These are phyloP conservation scores for Nemania sp. DNA, from an alignment of 2,329 filamentous ascomycete species.

Conservation along the genomic window DNA sequence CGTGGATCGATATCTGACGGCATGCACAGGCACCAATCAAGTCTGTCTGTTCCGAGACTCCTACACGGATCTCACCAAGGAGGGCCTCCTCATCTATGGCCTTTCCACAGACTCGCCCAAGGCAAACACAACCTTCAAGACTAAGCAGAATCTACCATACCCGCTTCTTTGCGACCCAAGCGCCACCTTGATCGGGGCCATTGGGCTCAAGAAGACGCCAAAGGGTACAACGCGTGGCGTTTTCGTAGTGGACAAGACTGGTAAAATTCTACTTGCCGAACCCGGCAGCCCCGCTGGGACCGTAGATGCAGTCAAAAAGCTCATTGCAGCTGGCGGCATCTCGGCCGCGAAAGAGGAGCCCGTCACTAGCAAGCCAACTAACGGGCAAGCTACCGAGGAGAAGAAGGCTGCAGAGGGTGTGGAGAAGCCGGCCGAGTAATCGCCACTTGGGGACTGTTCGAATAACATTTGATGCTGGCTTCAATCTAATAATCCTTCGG, in stretches of 20 bases:
- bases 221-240: slow-evolving; percentile 87
- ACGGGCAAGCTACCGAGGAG: slow-evolving; percentile 52
- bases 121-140: slow-evolving; percentile 92
- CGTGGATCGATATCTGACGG: slow-evolving; percentile 22
- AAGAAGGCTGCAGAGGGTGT: slow-evolving; percentile 59
- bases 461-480: slow-evolving; percentile 32
- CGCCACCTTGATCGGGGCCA: slow-evolving; percentile 80
- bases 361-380: slow-evolving; percentile 42
- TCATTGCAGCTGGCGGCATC: slow-evolving; percentile 65
- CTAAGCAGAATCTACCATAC: slow-evolving; percentile 91
- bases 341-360: slow-evolving; percentile 43
- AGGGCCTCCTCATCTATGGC: slow-evolving; percentile 88
- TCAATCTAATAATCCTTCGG: slow-evolving; percentile 21
- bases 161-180: slow-evolving; percentile 85
- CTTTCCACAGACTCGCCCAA: slow-evolving; percentile 89
- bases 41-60: slow-evolving; percentile 92
- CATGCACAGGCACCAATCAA: slow-evolving; percentile 82
- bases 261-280: slow-evolving; percentile 81
- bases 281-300: slow-evolving; percentile 82
- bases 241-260: slow-evolving; percentile 84
- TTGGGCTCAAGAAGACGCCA: slow-evolving; percentile 89
- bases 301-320: slow-evolving; percentile 77
- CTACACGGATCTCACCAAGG: slow-evolving; percentile 79
- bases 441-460: slow-evolving; percentile 2
- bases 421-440: slow-evolving; percentile 39